Base-by-base conservation (phyloP, 768 basidiomycete species). In the Boletales sp. region DNA sequence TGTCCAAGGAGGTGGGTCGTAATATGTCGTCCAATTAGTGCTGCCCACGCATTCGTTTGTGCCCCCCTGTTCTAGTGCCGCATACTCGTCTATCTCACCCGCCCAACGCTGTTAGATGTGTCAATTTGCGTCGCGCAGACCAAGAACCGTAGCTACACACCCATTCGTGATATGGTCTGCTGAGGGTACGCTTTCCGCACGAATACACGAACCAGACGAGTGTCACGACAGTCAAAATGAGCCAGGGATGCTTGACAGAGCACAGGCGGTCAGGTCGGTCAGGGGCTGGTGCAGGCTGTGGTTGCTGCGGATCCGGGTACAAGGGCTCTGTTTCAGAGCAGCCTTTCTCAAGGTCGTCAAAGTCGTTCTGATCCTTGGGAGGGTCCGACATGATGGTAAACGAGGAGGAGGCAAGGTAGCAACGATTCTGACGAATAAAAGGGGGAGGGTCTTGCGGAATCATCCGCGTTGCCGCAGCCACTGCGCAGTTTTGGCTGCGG, bases 1-100 rank as follows among this genome's bases (percentile, higher is more conserved):
- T 2, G 56, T 17, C 67, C 66, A 69, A 3, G 48, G 12, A 2
- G 67, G 67, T 0, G 36, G 45, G 12, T 69, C 58, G 30, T 59
- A 55, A 40, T 58, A 56, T n/a, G 36, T 54, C 12, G 57, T 61
- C 62, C 64, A 61, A 35, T 60, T 57, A 2, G 58, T 47, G 29
- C 58, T 38, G 24, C 18, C 27, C 31, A 55, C 54, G 35, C 62
- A 69, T 15, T 49, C 35, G 3, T 51, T 47, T 37, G 31, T 10
- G 7, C 32, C 47, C 38, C 40, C 51, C 12, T 60, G 50, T 37
- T 12, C 15, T 3, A 35, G 30, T 5, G 34, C 19, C 19, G 35
- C 31, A 34, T n/a, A 21, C 7, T 40, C 55, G 3, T n/a, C 35
- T 30, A 18, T 34, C 8, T 48, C 31, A 13, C 13, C 27, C 11